These are phyloP conservation scores for Schrenkiella parvula DNA, from an alignment of 345 rosid species.

Conservation along the genomic window DNA sequence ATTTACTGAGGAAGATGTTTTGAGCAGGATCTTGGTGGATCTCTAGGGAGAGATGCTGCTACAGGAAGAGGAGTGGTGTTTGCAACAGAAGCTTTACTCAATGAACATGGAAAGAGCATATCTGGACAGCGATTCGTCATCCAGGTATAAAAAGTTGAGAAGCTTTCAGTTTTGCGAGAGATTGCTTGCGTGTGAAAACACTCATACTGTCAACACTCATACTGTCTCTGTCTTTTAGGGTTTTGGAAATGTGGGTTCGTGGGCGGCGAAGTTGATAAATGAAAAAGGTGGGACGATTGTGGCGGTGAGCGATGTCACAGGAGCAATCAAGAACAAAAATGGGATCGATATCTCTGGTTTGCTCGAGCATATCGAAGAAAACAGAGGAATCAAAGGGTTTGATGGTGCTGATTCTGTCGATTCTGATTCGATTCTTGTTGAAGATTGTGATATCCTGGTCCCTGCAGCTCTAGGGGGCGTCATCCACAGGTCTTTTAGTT, in stretches of 20 bases:
- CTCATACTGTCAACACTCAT: neutral
- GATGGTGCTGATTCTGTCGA: conserved; percentile 57
- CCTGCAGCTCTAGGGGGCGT: conserved; percentile 98
- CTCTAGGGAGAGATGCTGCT: conserved; percentile 95
- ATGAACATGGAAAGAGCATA: conserved; percentile 69
- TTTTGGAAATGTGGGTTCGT: conserved; percentile 96
- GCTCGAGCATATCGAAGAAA: conserved; percentile 55
- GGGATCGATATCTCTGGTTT: conserved; percentile 65
- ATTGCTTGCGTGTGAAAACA: conserved; percentile 7
- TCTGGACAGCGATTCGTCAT: conserved; percentile 68
- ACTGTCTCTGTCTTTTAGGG: conserved; percentile 46
- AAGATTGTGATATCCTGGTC: conserved; percentile 82
- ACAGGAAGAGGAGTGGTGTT: conserved; percentile 92
- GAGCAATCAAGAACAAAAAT: conserved; percentile 80
- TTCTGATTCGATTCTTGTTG: conserved; percentile 55
- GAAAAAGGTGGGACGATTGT: conserved; percentile 80
- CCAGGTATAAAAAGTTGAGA: conserved; percentile 44
- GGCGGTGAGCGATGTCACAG: conserved; percentile 77
- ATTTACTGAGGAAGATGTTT: neutral
- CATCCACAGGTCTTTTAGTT: conserved; percentile 58
- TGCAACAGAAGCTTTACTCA: conserved; percentile 85
- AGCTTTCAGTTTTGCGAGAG: neutral
- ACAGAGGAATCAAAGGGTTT: conserved; percentile 77
- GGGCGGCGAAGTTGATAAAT: conserved; percentile 84
- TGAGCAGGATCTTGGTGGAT: conserved; percentile 89